Base-by-base conservation (phyloP, 805 yeast genomes). In the Suhomyces sp. region DNA sequence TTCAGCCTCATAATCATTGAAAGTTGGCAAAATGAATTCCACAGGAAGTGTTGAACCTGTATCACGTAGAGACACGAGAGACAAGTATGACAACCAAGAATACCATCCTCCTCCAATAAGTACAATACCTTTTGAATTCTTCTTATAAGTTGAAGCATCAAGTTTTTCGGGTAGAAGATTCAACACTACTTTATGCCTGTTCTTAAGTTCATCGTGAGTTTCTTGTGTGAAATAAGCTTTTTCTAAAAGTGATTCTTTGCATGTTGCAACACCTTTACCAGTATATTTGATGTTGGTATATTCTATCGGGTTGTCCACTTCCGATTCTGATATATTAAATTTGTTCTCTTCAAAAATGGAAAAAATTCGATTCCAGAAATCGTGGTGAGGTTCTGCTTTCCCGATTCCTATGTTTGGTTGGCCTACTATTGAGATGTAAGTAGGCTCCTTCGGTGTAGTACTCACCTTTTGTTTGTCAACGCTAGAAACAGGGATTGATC, bases 71-170 rank as follows among this genome's bases (percentile, higher is more conserved):
- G 67, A 58, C 42, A 65, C 62, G 13, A 71, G 55, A 0, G 74
- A 54, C 3, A 68, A 40, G 27, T 64, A 52, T 0, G 70, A 58
- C 19, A 63, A 57, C 57, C 75, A 70, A 14, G 72, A 55, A 43
- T 63, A 69, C 13, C 55, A 36, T 2, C 71, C 72, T 31, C 75
- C 76, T 15, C 73, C 76, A 29, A 70, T 51, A 50, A 67, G 59
- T 2, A 66, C 72, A 12, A 48, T 50, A 5, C 36, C 43, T 8
- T 22, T 27, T 11, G 38, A 23, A 12, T 24, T 39, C 17, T 28
- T 29, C 21, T 34, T 33, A 21, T 34, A 42, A 7, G 40, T 37
- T 16, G 31, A 30, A 8, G 20, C 6, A 11, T 26, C 17, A 9
- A 34, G 14, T 4, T 11, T 22, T 5, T 14, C 11, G 14, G 38